Base-by-base conservation (phyloP, 495 filamentous ascomycete species). In the Talaromyces stipitatus region DNA sequence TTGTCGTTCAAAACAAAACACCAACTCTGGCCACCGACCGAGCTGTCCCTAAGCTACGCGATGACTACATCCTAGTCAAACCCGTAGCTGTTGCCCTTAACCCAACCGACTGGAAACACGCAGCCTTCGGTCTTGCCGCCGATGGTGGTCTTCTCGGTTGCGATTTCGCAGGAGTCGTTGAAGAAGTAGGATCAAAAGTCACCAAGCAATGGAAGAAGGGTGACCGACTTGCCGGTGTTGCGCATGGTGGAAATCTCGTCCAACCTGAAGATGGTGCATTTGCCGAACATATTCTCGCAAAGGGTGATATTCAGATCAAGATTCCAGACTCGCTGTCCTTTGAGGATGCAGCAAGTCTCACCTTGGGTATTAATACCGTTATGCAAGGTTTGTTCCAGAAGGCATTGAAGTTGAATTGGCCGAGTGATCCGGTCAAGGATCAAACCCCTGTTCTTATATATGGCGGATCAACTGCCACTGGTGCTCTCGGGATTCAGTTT, bases 91-190 rank as follows among this genome's bases (percentile, higher is more conserved):
- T 79, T 9, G 72, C 71, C 1, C 57, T 82, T 4, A 82, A 80
- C 52, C 77, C 76, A 0, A 69, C 60, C 29, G 77, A 80, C 58
- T 70, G 58, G 48, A 81, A 80, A 45, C 72, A 75, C 64, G 60
- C 66, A 4, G 57, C 63, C 16, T 55, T 62, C 9, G 8, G 22
- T 48, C 45, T 48, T 12, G 22, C 45, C 3, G 45, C 20, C 22
- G 24, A 48, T 4, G 45, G 45, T n/a, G 20, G 45, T 18, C 45
- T 48, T 0, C 45, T 48, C 45, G 77, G 77, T 1, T 75, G 67
- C 55, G 78, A 81, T 50, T 80, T 68, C 51, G 64, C 76, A 2
- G 78, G 78, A 1, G 61, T 60, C 0, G 66, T 80, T 0, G 69
- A 72, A 10, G 64, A 66, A 41, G 32, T 61, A 4, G 64, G 66